phyloP scores from a whole-genome alignment of 306 rosid genomes.

The Lablab purpureus region DNA sequence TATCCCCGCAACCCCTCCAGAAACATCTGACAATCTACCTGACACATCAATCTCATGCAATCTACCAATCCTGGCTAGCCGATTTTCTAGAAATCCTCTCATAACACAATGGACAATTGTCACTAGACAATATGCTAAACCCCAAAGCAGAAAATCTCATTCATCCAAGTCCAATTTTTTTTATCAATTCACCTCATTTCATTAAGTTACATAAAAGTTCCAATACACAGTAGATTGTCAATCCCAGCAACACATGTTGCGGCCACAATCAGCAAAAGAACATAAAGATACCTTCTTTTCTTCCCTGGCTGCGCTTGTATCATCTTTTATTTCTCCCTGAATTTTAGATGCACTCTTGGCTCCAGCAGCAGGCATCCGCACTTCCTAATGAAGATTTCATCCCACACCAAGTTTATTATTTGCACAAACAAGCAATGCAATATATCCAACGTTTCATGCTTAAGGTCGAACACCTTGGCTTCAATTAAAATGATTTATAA shows the following conservation, averaged over 20 bases:
- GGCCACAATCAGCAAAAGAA: constrained; percentile 9
- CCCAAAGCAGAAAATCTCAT: neutral
- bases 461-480: neutral
- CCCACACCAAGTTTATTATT: constrained; percentile 25
- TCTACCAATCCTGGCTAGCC: neutral
- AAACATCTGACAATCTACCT: neutral
- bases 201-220: neutral
- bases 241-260: neutral
- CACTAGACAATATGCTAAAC: neutral
- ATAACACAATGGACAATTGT: neutral
- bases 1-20: neutral
- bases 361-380: constrained; percentile 95
- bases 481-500: neutral
- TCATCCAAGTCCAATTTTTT: neutral
- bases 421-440: neutral
- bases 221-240: neutral
- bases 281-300: constrained; percentile 70
- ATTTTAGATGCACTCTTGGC: constrained; percentile 78
- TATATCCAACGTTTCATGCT: neutral
- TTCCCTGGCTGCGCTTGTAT: constrained; percentile 75
- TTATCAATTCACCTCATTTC: neutral
- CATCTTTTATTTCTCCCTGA: constrained; percentile 87
- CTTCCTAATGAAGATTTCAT: constrained; percentile 66
- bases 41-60: neutral
- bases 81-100: neutral